Evolutionary conservation across 73 alveolate species (phyloP).

Genomic region (Paramecium caudatum): DNA sequence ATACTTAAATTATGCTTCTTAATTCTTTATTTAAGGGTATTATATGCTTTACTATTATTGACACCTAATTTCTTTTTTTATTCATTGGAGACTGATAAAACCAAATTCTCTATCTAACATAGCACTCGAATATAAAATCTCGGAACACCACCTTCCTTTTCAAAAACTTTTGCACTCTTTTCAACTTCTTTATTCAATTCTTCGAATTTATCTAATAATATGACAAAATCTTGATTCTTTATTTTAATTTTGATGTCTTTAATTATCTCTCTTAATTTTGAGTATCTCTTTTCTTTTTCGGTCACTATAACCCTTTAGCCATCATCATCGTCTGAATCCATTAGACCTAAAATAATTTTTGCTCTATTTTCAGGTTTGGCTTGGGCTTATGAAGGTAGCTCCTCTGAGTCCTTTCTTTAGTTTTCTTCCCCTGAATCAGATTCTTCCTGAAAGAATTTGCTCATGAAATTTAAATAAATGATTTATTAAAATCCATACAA

Average conservation of each 20-base stretch:
- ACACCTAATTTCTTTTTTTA: conserved; percentile 52
- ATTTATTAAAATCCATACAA: neutral
- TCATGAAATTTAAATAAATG: conserved; percentile 24
- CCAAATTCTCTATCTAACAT: neutral
- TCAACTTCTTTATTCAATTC: conserved; percentile 33
- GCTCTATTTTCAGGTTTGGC: neutral
- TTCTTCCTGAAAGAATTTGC: neutral
- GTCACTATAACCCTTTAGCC: conserved; percentile 29
- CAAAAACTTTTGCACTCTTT: conserved; percentile 64
- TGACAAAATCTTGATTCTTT: conserved; percentile 30
- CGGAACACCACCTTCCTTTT: conserved; percentile 41
- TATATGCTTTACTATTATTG: conserved; percentile 21
- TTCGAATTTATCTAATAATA: conserved; percentile 18
- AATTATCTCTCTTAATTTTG: conserved; percentile 22
- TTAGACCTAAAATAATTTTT: conserved; percentile 4
- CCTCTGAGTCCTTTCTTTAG: too few relatives aligned
- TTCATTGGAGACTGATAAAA: conserved; percentile 6
- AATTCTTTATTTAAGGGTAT: conserved; percentile 9
- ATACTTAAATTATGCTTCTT: conserved; percentile 35
- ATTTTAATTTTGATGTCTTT: conserved; percentile 10
- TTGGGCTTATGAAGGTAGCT: too few relatives aligned
- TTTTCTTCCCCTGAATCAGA: neutral
- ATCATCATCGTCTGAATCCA: conserved; percentile 57
- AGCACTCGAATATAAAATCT: conserved; percentile 18
- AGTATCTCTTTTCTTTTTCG: conserved; percentile 39